Evolutionary conservation across 2,329 filamentous ascomycete genomes (phyloP), one percentile per base, ranked within the genome.

Genomic region (Xylariaceae sp.): DNA sequence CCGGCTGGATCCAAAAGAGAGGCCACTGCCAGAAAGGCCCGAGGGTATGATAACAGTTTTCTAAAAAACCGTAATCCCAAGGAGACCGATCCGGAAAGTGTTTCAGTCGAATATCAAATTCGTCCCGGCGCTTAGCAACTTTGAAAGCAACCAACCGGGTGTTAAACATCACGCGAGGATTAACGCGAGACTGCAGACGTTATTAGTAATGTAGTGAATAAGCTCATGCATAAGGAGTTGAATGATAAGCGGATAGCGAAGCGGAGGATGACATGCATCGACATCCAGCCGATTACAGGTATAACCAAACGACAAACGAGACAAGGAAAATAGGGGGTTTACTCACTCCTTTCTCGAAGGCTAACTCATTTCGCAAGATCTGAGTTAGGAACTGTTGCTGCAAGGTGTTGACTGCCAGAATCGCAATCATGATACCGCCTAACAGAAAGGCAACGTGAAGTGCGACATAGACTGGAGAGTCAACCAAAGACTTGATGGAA

Each of bases 1-100:
- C 7, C 15, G 43, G 43, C 11, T 45, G 43, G 31, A 45, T 45
- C 43, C 43, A 45, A 31, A 45, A 45, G 43, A 45, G n/a, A 36
- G 31, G 43, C 43, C 43, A 45, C 17, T 36, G 31, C 43, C 43
- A 45, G 17, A 31, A 45, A 11, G 7, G 6, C 12, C 43, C 43
- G 5, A 45, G 43, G 17, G 17, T 35, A 2, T 45, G 43, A 15
- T 31, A 31, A 18, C 35, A 11, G 38, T 45, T 45, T 33, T 45
- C 43, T 36, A 14, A 31, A 17, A 33, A 15, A 22, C 43, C 33
- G 19, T 36, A 19, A 18, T 45, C 33, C 31, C 31, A 45, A 14
- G 43, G 43, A 22, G 35, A 36, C 11, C 14, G 7, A 9, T 36
- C 33, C 11, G 38, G 38, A 3, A 15, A 15, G 31, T 19, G 31